Base-by-base conservation (phyloP, 2,329 filamentous ascomycete species). In the Colletotrichum cordylinicola region DNA sequence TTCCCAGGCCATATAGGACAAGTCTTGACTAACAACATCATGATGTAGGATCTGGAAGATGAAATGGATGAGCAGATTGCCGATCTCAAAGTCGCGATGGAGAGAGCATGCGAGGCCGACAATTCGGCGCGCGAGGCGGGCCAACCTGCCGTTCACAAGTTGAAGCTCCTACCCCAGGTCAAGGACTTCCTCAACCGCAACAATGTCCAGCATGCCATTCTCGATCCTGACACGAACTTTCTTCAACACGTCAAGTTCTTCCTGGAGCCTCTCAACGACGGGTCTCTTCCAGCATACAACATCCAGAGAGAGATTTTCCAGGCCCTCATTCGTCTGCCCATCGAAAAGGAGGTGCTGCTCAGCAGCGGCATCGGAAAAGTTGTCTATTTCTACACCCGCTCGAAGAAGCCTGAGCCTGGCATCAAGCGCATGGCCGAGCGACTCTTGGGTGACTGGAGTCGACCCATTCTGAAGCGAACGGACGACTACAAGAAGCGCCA, bases 301-400 rank as follows among this genome's bases (percentile, higher is more conserved):
- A 98, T 99, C 79, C 97, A 99, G 87, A 95, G 96, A 77, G 96
- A 98, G 83, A 91, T 99, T 58, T 97, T 99, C 83, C 91, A 91
- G 31, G 94, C 95, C 29, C 89, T 99, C 48, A 91, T 90, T 21
- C 93, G 92, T 80, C 90, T 98, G 7, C 96, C 95, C 8, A 95
- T 98, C 79, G 94, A 96, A 82, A 98, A 98, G 83, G 97, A 98
- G 80, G 91, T 94, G 2, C 90, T 99, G 16, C 90, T 98, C 27
- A 96, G 96, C 78, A 98, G 95, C 80, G 96, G 96, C 24, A 97
- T 99, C 78, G 97, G 97, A 82, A 98, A 98, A 84, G 95, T 99
- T 64, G 94, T 98, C 68, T 91, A 98, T 77, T 99, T 98, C 87
- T 99, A 99, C 86, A 98, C 96, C 67, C 96, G 96, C 86, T 98